These are phyloP conservation scores for Ogataea thermomethanolica DNA, from an alignment of 805 yeast species.

Conservation along the genomic window DNA sequence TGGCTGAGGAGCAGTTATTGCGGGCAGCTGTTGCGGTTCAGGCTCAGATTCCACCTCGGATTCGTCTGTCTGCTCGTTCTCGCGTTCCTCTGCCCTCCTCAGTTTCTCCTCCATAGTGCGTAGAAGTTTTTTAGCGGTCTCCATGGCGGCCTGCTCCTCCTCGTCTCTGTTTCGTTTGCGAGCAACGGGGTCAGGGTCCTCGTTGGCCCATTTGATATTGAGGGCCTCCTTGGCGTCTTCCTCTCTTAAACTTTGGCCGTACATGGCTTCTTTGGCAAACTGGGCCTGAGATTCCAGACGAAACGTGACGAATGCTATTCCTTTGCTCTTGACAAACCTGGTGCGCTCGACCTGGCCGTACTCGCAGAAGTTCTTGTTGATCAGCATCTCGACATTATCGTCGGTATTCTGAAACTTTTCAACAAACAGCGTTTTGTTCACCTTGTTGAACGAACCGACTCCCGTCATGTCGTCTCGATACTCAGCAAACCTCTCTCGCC, in stretches of 20 bases:
- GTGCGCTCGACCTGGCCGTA: slow-evolving; percentile 75
- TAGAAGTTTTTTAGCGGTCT: slow-evolving; percentile 47
- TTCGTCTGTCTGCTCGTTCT: not conserved
- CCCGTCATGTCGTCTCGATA: slow-evolving; percentile 95
- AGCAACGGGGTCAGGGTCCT: slow-evolving; percentile 77
- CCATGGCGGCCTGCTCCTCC: slow-evolving; percentile 50
- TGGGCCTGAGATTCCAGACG: slow-evolving; percentile 73
- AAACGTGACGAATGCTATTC: slow-evolving; percentile 77
- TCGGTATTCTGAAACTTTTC: slow-evolving; percentile 50
- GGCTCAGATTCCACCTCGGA: not conserved
- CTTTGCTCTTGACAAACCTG: slow-evolving; percentile 55
- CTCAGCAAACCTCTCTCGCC: slow-evolving; percentile 77
- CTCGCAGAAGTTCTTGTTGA: slow-evolving; percentile 56
- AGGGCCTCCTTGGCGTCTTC: slow-evolving; percentile 59
- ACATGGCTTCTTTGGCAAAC: slow-evolving; percentile 95
- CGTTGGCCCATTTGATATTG: slow-evolving; percentile 82
- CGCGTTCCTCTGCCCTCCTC: slow-evolving; percentile 18
- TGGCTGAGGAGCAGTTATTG: slow-evolving; percentile 1
- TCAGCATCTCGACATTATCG: slow-evolving; percentile 35
- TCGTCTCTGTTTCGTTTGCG: slow-evolving; percentile 46
- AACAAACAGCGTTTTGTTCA: slow-evolving; percentile 74
- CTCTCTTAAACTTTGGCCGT: slow-evolving; percentile 59
- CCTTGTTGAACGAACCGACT: slow-evolving; percentile 70
- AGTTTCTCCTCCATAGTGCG: slow-evolving; percentile 30
- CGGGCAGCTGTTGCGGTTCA: not conserved